Evolutionary conservation across 768 basidiomycete species (phyloP).

Genomic region (Psilocybe subaeruginosa): DNA sequence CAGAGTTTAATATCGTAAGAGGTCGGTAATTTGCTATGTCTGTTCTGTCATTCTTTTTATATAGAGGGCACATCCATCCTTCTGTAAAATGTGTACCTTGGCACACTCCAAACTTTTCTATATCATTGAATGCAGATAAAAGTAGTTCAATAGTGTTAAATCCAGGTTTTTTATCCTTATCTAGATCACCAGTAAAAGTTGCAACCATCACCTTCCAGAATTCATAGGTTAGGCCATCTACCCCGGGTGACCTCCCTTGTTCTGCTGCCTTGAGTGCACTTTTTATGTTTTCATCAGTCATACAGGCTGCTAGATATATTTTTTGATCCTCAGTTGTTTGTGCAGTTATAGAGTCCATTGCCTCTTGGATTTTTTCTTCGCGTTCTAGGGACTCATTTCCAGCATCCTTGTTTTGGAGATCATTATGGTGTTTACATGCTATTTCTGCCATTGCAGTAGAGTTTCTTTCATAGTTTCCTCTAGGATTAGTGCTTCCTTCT

Average conservation of each 20-base stretch:
- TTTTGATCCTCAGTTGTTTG: too few relatives aligned
- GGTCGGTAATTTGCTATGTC: constrained; percentile 40
- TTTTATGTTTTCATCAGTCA: too few relatives aligned
- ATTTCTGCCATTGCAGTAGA: neutral
- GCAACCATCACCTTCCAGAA: constrained; percentile 15
- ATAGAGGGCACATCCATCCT: constrained; percentile 44
- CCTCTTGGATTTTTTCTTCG: too few relatives aligned
- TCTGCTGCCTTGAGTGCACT: too few relatives aligned
- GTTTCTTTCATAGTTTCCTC: neutral
- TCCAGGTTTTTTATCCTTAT: neutral
- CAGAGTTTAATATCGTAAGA: constrained; percentile 37
- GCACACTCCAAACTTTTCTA: constrained; percentile 26
- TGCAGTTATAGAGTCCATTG: too few relatives aligned
- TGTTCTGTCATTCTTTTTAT: constrained; percentile 39
- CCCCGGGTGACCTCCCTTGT: constrained; percentile 16
- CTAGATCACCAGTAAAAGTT: neutral
- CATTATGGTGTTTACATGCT: too few relatives aligned
- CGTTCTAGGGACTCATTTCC: too few relatives aligned
- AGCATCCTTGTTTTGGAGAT: too few relatives aligned
- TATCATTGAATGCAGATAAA: constrained; percentile 27
- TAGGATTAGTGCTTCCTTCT: neutral
- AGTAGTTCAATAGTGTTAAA: constrained; percentile 19
- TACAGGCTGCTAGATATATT: too few relatives aligned
- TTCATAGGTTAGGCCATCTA: constrained; percentile 21
- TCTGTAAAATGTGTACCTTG: constrained; percentile 19